Evolutionary conservation across 768 basidiomycete genomes (phyloP).

Genomic region (Coprinopsis strossmayeri): DNA sequence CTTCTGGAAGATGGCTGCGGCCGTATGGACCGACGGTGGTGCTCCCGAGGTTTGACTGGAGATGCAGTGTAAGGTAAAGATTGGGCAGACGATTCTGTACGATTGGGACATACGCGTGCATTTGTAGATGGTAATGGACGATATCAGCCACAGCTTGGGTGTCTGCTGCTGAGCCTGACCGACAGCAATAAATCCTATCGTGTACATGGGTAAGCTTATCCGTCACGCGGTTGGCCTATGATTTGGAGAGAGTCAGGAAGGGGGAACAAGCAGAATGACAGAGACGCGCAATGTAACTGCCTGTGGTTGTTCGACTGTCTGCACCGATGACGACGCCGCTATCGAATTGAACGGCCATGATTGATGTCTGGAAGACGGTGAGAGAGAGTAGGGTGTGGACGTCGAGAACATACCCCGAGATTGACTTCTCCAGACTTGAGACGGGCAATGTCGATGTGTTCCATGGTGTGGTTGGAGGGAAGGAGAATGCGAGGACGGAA

Average conservation of each 20-base stretch:
- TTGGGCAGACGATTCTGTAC: not conserved
- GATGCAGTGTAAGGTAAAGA: slow-evolving; percentile 1
- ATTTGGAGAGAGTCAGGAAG: slow-evolving; percentile 2
- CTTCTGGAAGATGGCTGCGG: slow-evolving; percentile 79
- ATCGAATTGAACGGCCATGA: slow-evolving; percentile 98
- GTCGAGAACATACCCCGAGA: too few relatives aligned
- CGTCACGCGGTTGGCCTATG: slow-evolving; percentile 92
- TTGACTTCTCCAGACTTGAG: slow-evolving; percentile 57
- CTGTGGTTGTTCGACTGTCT: slow-evolving; percentile 95
- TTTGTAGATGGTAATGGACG: slow-evolving; percentile 77
- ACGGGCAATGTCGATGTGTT: slow-evolving; percentile 73
- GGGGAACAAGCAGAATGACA: not conserved
- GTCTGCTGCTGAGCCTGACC: slow-evolving; percentile 96
- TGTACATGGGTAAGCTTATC: slow-evolving; percentile 97
- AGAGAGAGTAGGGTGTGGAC: slow-evolving; percentile 5
- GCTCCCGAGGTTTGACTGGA: slow-evolving; percentile 50
- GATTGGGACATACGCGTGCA: slow-evolving; percentile 63
- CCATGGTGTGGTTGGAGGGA: slow-evolving; percentile 30
- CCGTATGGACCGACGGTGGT: slow-evolving; percentile 73
- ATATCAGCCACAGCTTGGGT: slow-evolving; percentile 95
- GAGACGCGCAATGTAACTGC: slow-evolving; percentile 82
- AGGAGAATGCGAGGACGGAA: slow-evolving; percentile 21
- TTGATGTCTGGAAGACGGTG: slow-evolving; percentile 70
- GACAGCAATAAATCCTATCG: slow-evolving; percentile 98
- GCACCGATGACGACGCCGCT: slow-evolving; percentile 95